Base-by-base conservation (phyloP, 2,329 filamentous ascomycete genomes). In the Fusarium heterosporum region DNA sequence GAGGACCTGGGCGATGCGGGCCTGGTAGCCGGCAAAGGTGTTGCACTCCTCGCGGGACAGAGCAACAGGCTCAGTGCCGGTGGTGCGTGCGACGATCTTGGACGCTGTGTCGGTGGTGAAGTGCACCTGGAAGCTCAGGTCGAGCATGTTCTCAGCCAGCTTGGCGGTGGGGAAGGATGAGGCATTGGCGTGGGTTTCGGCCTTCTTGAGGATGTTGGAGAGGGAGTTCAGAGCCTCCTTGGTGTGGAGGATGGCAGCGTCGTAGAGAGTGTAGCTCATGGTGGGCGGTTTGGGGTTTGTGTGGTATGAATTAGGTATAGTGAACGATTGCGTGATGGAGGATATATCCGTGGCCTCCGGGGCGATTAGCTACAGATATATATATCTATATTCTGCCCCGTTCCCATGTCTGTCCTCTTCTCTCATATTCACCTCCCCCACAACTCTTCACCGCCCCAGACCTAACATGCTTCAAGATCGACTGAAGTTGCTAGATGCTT, bases 211-310 rank as follows among this genome's bases (percentile, higher is more conserved):
- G 66, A 83, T 71, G 53, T 28, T 47, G 28, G 72, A 56, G 55
- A 81, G 73, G 29, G 75, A 65, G 50, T 70, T 70, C 40, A 82
- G 66, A 64, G 69, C 67, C 34, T 74, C 73, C 69, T 66, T 71
- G 63, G 77, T 69, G 56, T 72, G 41, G 55, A 71, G 66, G 59
- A 83, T 55, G 61, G 73, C 75, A 55, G 73, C 64, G 61, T 82
- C 79, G 80, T 81, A 82, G 61, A 83, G 72, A n/a, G 78, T 72
- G 77, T 73, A 77, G 64, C 75, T 73, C 76, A 78, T 78, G 61
- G 66, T 81, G 69, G 56, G 57, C 57, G 46, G 8, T 8, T 32
- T 45, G 32, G 9, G 25, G 16, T 16, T 34, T 30, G 4, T 30
- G 25, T 32, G 40, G 50, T 42, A 40, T 69, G 43, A 12, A 55